Percentiles rank a stretch among this genome's conserved stretches.
Conservation (phyloP, 2,329 filamentous ascomycete species). For the Dactylellina cionopaga region DNA sequence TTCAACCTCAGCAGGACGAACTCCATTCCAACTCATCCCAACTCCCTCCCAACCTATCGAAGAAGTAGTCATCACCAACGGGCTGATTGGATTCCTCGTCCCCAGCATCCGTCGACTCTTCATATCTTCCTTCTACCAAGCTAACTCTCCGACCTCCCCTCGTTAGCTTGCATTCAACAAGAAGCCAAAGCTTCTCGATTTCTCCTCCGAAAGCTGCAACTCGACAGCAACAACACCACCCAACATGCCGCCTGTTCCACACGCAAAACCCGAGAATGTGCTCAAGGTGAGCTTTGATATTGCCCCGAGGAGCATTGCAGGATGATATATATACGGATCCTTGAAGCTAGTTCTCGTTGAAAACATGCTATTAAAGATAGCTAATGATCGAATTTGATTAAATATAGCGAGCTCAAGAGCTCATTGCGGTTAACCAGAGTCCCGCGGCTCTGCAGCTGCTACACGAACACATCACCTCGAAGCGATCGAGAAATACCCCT, state of each 20-base stretch:
- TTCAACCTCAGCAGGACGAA: slow-evolving; percentile 24
- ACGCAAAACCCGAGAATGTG: slow-evolving; percentile 99
- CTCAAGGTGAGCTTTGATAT: slow-evolving; percentile 71
- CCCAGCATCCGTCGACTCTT: slow-evolving; percentile 51
- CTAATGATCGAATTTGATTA: slow-evolving; percentile 45
- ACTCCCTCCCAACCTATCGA: slow-evolving; percentile 21
- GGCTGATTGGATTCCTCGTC: slow-evolving; percentile 46
- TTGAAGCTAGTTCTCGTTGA: slow-evolving; percentile 9
- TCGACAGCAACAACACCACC: slow-evolving; percentile 33
- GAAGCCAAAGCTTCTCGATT: slow-evolving; percentile 7
- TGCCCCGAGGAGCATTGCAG: not conserved
- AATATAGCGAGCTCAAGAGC: slow-evolving; percentile 84
- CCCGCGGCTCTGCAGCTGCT: slow-evolving; percentile 91
- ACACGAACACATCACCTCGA: slow-evolving; percentile 99
- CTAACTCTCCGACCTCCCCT: slow-evolving; percentile 21
- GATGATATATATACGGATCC: not conserved
- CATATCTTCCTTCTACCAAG: slow-evolving; percentile 23
- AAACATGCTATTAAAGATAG: slow-evolving; percentile 22
- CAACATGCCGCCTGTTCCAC: slow-evolving; percentile 89
- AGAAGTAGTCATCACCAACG: slow-evolving; percentile 49
- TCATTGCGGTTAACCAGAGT: slow-evolving; percentile 95
- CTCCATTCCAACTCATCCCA: slow-evolving; percentile 25
- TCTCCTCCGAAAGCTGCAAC: slow-evolving; percentile 29
- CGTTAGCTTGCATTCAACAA: slow-evolving; percentile 35
- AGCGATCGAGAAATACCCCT: slow-evolving; percentile 92